phyloP scores from a whole-genome alignment of 2,329 filamentous ascomycete species.

The Fonsecaea multimorphosa region DNA sequence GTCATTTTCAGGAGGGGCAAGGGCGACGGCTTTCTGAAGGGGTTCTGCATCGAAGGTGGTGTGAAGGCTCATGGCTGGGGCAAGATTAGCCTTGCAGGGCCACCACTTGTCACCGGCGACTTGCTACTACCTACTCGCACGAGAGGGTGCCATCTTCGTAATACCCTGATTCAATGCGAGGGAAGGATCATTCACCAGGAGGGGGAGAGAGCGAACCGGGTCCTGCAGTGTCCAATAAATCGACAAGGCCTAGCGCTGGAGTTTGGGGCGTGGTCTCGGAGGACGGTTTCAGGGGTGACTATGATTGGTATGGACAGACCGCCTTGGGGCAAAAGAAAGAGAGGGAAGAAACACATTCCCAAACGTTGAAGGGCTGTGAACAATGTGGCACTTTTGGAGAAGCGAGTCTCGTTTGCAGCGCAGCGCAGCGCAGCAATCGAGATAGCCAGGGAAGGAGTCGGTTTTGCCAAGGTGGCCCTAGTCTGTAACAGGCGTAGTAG shows the following conservation, averaged over 20 bases:
- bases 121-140: too few species aligned
- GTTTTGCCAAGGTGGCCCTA: background rate
- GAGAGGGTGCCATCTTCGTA: background rate
- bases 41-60: background rate
- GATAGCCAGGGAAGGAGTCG: background rate
- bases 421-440: background rate
- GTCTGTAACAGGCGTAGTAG: background rate
- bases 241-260: background rate
- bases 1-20: background rate
- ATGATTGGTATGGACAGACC: conserved; percentile 3
- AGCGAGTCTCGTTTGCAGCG: background rate
- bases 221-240: background rate
- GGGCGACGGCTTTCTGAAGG: background rate
- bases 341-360: background rate
- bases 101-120: background rate
- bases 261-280: background rate
- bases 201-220: background rate
- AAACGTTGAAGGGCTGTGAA: background rate
- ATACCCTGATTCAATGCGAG: background rate
- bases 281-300: background rate
- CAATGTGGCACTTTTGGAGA: conserved; percentile 6
- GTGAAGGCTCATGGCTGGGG: background rate
- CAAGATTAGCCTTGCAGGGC: background rate
- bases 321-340: conserved; percentile 5
- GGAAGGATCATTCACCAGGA: background rate